A percentile compares a stretch with the other conserved stretches of the same genome.
Evolutionary conservation across 1,284 basidiomycete genomes (phyloP).

Genomic region (Porphyrellus sp.): DNA sequence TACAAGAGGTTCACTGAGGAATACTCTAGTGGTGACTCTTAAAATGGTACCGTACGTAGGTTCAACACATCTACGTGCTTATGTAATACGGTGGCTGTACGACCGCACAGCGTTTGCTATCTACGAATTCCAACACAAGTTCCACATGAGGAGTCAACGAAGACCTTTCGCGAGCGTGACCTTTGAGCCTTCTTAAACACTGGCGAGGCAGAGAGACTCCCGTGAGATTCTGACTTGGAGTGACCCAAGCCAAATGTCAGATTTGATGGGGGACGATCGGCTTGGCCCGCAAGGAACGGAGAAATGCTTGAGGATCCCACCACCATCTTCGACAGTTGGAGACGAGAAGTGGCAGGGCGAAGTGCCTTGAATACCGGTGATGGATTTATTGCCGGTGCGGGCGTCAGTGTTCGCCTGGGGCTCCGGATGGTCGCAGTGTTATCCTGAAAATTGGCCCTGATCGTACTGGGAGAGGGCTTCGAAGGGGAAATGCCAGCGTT

Average conservation of each 20-base stretch:
- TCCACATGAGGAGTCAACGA: conserved; percentile 31
- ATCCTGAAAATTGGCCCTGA: conserved; percentile 7
- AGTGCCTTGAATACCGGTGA: conserved; percentile 58
- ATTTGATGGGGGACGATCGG: conserved; percentile 40
- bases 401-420: conserved; percentile 53
- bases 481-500: conserved; percentile 48
- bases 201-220: conserved; percentile 38
- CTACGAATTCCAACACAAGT: too few species aligned
- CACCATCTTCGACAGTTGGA: conserved; percentile 16
- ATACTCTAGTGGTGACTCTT: too few species aligned
- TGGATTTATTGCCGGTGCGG: conserved; percentile 48
- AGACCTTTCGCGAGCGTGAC: conserved; percentile 38
- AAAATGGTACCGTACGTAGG: too few species aligned
- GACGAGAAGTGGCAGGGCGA: conserved; percentile 43
- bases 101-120: too few species aligned
- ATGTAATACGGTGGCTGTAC: too few species aligned
- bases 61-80: too few species aligned
- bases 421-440: conserved; percentile 30
- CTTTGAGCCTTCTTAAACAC: conserved; percentile 48
- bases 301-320: conserved; percentile 11
- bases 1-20: too few species aligned
- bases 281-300: conserved; percentile 8
- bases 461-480: conserved; percentile 30
- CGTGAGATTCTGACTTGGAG: conserved; percentile 32
- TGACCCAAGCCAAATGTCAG: conserved; percentile 51